Evolutionary conservation across 208 protist genomes (phyloP).

Genomic region (Trypanosoma vivax): DNA sequence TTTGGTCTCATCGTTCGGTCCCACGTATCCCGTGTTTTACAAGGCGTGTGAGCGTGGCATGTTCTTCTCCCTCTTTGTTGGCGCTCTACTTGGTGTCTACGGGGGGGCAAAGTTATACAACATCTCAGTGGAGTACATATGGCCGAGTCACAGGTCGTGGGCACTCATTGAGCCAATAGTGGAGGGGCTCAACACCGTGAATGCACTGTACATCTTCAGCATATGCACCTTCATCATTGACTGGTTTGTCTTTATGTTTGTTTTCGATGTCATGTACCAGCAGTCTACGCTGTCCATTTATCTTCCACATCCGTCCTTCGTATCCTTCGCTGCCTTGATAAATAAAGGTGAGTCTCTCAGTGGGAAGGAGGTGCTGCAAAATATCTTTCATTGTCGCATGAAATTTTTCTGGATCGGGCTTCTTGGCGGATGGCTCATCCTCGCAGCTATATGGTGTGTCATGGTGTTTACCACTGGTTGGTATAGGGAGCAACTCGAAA

Average conservation of each 20-base stretch:
- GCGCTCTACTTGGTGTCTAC: slow-evolving; percentile 26
- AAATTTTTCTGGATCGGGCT: slow-evolving; percentile 24
- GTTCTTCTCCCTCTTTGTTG: slow-evolving; percentile 22
- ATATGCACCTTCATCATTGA: slow-evolving; percentile 16
- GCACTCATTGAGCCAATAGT: slow-evolving; percentile 18
- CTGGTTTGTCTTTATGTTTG: slow-evolving; percentile 34
- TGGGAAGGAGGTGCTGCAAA: not conserved
- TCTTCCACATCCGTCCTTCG: slow-evolving; percentile 32
- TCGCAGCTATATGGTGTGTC: slow-evolving; percentile 20
- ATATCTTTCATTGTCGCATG: slow-evolving; percentile 6
- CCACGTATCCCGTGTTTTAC: slow-evolving; percentile 14
- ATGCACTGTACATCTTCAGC: slow-evolving; percentile 14
- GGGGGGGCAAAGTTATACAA: slow-evolving; percentile 34
- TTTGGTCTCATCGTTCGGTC: slow-evolving; percentile 15
- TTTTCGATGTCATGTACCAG: slow-evolving; percentile 39
- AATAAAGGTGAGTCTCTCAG: not conserved
- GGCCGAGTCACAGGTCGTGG: slow-evolving; percentile 24
- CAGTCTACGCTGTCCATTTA: slow-evolving; percentile 29
- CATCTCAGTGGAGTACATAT: slow-evolving; percentile 17
- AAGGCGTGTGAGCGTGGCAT: slow-evolving; percentile 8
- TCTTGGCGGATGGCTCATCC: slow-evolving; percentile 22
- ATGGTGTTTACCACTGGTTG: slow-evolving; percentile 6
- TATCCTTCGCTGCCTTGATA: slow-evolving; percentile 19
- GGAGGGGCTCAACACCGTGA: slow-evolving; percentile 1
- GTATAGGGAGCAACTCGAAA: slow-evolving; percentile 1